Evolutionary conservation across 1,139 yeast genomes (phyloP), one percentile per base, ranked within the genome.

Genomic region (Suhomyces panamericanus): DNA sequence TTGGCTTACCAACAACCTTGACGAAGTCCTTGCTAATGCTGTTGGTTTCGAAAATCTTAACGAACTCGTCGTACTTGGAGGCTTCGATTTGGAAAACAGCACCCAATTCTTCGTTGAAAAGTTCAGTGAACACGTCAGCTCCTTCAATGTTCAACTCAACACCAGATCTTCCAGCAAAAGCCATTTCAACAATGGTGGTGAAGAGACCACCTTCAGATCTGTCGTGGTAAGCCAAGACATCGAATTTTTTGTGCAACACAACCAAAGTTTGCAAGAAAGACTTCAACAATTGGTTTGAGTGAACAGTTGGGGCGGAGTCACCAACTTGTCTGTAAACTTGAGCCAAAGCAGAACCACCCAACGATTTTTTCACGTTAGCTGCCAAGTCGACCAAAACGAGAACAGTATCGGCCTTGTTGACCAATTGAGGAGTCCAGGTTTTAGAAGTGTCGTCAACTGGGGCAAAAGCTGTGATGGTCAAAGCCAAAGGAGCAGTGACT

Each of bases 121-220:
- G 73, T 39, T 75, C 73, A n/a, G 80, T 68, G 44, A 80, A 69
- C 46, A 75, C 76, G 26, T 67, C 67, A 22, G 51, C 61, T 28
- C 59, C 56, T 29, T 70, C 67, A 38, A 75, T 49, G 36, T 64
- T 60, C 44, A 87, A 64, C 32, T 67, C 69, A 29, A 67, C 58
- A 53, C 99, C 99, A 47, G 82, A 80, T 70, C 98, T 85, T 28
- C 95, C 91, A 39, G 99, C 96, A 71, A 95, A 95, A 1, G 96
- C 95, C 99, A 95, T 93, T 71, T 95, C 99, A 35, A 86, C 70
- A 39, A 87, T 72, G 9, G 99, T 85, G 41, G 87, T 83, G 49
- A 91, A 71, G 58, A 91, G 75, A 61, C 99, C 99, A 77, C 99
- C 99, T 66, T 95, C 99, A 17, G 96, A 88, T 62, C 95, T 79